Evolutionary conservation across 2,329 filamentous ascomycete species (phyloP), one percentile per base, ranked within the genome.

Genomic region (Colletotrichum simmondsii): DNA sequence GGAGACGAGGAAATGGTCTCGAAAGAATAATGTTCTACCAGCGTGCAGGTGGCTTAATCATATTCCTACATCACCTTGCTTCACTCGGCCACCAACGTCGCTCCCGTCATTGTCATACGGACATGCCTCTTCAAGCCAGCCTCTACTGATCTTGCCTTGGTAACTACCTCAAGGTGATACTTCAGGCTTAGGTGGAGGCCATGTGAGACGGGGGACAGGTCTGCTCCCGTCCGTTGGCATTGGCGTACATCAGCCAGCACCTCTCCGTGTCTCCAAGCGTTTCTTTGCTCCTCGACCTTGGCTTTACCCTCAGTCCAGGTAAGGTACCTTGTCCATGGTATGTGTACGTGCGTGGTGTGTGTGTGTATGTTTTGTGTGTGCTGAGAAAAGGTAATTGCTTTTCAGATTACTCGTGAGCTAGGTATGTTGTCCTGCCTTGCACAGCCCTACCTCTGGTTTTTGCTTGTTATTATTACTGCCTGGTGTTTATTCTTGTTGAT

Each of bases 151-250:
- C 32, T 35, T 35, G 32, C 32, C 32, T 35, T 35, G 32, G 32
- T 35, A 35, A 35, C 11, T 35, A n/a, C 19, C 28, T 2, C 19
- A 8, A 62, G 42, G 26, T n/a, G 14, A 42, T 49, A 49, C 4
- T 16, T 24, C 30, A 22, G 26, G n/a, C 4, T 4, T 11, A 7
- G 22, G n/a, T 7, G 19, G 11, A 8, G 46, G 16, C 6, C 10
- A 62, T 49, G 5, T 62, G 59, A 30, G 35, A 19, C 35, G 57
- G 30, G 42, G 32, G 32, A 24, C 37, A 28, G 14, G 32, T 35
- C 52, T 57, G 59, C 19, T 58, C 53, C 67, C 30, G 37, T 58
- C 53, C 28, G 52, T 65, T 69, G 59, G 37, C 37, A 42, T 22
- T 28, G 60, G 57, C 19, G 19, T 22, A 69, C 53, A 52, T 35